These are phyloP conservation scores for Asclepias syriaca DNA, from an alignment of 257 asterid genomes.

Conservation along the genomic window DNA sequence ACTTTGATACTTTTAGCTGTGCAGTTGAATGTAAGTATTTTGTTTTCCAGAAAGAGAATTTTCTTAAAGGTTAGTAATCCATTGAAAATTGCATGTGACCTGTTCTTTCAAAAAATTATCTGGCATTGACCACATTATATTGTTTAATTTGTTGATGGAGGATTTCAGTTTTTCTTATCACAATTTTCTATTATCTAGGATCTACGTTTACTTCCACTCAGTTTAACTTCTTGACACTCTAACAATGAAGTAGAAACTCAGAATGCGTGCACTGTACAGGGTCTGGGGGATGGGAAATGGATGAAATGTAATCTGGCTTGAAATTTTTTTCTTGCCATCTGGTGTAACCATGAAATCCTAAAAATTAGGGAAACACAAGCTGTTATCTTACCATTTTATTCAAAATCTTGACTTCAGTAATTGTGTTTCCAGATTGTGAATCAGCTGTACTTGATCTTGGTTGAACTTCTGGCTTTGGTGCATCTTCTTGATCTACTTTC, in stretches of 20 bases:
- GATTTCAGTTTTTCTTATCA: not conserved
- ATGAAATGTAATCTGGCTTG: not conserved
- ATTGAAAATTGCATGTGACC: not conserved
- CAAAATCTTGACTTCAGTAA: slow-evolving; percentile 23
- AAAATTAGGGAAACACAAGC: slow-evolving; percentile 6
- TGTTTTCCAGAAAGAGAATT: not conserved
- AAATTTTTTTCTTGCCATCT: slow-evolving; percentile 5
- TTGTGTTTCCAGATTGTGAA: slow-evolving; percentile 16
- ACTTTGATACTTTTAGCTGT: not conserved
- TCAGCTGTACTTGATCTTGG: no score
- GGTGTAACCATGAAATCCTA: slow-evolving; percentile 1
- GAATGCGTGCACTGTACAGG: not conserved
- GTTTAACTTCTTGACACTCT: not conserved
- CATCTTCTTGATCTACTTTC: not conserved
- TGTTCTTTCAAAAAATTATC: not conserved
- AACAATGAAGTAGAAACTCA: not conserved
- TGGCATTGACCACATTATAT: not conserved
- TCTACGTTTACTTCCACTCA: not conserved
- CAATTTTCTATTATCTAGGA: no score
- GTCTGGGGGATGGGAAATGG: not conserved
- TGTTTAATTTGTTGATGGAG: not conserved
- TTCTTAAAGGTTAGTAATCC: not conserved
- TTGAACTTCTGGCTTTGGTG: no score
- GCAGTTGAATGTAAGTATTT: not conserved
- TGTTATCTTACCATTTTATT: slow-evolving; percentile 29